Evolutionary conservation across 768 basidiomycete species (phyloP).

Genomic region (Mrakia hoshinonis): DNA sequence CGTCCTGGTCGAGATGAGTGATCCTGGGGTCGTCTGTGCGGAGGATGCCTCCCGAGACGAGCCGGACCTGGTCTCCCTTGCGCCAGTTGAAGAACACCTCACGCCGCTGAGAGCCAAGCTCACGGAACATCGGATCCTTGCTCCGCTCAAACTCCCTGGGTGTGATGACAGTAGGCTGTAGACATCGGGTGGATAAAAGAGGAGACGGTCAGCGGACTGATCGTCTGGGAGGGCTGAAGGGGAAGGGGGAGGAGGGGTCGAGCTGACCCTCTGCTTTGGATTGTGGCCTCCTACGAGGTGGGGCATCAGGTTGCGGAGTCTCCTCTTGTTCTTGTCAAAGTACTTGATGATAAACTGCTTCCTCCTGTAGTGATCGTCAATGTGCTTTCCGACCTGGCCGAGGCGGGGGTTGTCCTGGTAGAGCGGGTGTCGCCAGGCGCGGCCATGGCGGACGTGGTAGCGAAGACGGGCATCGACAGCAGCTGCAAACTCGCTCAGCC

Average conservation of each 20-base stretch:
- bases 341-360: neutral
- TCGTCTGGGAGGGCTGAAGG: no score
- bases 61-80: neutral
- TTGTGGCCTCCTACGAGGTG: neutral
- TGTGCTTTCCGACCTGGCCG: neutral
- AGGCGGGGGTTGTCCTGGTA: neutral
- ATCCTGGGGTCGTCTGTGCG: neutral
- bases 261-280: neutral
- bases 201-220: neutral
- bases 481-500: neutral
- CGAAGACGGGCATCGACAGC: neutral
- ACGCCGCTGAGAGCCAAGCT: neutral
- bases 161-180: neutral
- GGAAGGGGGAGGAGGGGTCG: neutral
- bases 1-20: no score
- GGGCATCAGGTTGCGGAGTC: neutral
- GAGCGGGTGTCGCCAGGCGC: neutral
- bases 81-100: neutral
- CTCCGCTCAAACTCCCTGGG: neutral
- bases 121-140: neutral
- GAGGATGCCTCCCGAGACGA: slow-evolving; percentile 1
- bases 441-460: neutral
- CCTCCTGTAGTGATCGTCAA: neutral
- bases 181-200: neutral
- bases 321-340: no score